These are phyloP conservation scores for Castanospermum australe DNA, from an alignment of 306 rosid genomes.

Conservation along the genomic window DNA sequence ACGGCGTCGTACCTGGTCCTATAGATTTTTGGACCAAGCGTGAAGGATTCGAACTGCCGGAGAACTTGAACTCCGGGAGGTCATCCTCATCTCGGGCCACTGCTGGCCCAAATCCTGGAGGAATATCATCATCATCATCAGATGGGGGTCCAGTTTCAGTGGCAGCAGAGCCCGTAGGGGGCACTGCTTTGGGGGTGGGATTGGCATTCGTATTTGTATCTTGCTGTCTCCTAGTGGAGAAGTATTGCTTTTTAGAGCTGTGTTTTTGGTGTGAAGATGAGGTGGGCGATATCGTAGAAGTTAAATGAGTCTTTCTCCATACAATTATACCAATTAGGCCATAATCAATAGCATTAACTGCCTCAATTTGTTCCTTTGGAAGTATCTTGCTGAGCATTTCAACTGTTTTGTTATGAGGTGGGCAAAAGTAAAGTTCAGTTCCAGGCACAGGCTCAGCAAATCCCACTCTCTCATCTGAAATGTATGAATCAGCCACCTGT, in stretches of 20 bases:
- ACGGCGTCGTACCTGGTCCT: constrained; percentile 29
- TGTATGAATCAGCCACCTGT: constrained; percentile 82
- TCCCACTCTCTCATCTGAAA: constrained; percentile 85
- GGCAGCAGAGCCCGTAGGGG: constrained; percentile 24
- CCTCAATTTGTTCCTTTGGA: constrained; percentile 71
- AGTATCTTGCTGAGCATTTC: constrained; percentile 82
- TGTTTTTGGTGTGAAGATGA: constrained; percentile 77
- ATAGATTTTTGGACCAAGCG: constrained; percentile 32
- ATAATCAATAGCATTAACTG: constrained; percentile 78
- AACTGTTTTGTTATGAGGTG: constrained; percentile 74
- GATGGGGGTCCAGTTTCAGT: constrained; percentile 9
- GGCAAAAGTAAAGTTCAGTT: constrained; percentile 93
- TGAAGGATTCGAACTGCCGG: constrained; percentile 39
- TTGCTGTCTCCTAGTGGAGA: constrained; percentile 69
- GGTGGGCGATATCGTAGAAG: constrained; percentile 66
- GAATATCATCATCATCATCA: constrained; percentile 63
- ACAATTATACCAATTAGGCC: constrained; percentile 97
- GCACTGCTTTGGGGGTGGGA: constrained; percentile 37
- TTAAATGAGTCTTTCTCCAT: constrained; percentile 89
- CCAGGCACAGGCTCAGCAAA: constrained; percentile 82
- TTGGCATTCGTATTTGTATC: constrained; percentile 50
- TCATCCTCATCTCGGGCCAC: constrained; percentile 74
- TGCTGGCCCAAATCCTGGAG: constrained; percentile 93
- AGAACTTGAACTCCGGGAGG: constrained; percentile 83
- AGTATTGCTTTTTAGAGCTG: constrained; percentile 62